A percentile compares a stretch with the other conserved stretches of the same genome.
Conservation (phyloP, 1,284 basidiomycete species). For the Wallemia hederae region DNA sequence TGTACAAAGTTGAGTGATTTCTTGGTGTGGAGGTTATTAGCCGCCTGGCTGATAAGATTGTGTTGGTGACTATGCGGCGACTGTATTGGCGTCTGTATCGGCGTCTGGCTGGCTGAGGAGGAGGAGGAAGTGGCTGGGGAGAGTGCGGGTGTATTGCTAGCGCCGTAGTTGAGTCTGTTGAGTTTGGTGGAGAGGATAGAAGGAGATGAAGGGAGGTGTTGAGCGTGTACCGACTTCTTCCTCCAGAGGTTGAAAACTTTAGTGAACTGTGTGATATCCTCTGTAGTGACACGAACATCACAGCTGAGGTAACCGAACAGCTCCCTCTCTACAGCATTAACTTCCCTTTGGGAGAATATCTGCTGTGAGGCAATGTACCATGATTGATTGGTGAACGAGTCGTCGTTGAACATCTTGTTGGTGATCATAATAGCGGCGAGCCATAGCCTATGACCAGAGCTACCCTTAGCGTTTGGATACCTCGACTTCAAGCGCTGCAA, state of each 20-base stretch:
- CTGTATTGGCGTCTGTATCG: background rate
- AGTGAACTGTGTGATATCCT: background rate
- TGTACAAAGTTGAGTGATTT: background rate
- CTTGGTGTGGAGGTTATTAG: background rate
- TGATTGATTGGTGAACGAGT: slow-evolving; percentile 15
- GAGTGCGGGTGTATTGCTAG: background rate
- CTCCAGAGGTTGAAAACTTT: background rate
- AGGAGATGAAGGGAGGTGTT: background rate
- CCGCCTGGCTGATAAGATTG: background rate
- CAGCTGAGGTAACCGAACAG: slow-evolving; percentile 9
- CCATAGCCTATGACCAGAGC: slow-evolving; percentile 15
- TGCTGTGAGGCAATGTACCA: slow-evolving; percentile 16
- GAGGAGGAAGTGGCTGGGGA: background rate
- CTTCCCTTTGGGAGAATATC: slow-evolving; percentile 13
- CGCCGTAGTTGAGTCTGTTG: background rate
- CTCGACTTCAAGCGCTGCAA: slow-evolving; percentile 13
- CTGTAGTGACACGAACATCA: background rate
- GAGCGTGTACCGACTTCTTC: background rate
- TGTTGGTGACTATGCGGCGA: background rate
- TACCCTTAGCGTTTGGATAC: slow-evolving; percentile 14
- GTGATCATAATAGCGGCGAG: slow-evolving; percentile 16
- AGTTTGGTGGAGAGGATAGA: background rate
- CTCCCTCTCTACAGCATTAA: slow-evolving; percentile 17
- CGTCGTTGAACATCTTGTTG: slow-evolving; percentile 14
- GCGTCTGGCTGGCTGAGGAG: background rate